These are phyloP conservation scores for Buxus sempervirens DNA, from an alignment of 164 flowering plant genomes.

Conservation along the genomic window DNA sequence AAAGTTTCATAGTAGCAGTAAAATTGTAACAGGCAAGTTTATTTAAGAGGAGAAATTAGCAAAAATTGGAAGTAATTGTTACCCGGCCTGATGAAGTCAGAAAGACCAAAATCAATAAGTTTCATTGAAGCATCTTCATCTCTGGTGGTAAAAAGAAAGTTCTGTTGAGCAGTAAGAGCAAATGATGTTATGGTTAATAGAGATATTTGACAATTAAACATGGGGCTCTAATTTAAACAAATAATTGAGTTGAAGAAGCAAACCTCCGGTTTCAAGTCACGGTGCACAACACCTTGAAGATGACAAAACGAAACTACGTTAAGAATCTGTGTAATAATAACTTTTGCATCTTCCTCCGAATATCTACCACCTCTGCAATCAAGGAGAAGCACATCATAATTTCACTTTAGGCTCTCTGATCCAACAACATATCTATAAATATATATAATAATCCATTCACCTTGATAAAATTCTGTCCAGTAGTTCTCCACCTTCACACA, in stretches of 20 bases:
- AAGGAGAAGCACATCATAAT: slow-evolving; percentile 1
- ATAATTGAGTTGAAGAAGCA: background rate
- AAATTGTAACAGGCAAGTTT: background rate
- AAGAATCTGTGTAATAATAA: slow-evolving; percentile 61
- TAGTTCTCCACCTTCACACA: slow-evolving; percentile 97
- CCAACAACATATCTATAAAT: background rate
- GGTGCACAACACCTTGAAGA: slow-evolving; percentile 94
- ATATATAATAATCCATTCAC: slow-evolving; percentile 34
- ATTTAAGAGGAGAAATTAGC: no score
- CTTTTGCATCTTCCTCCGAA: slow-evolving; percentile 76
- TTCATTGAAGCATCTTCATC: slow-evolving; percentile 88
- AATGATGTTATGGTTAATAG: slow-evolving; percentile 13
- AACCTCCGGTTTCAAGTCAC: slow-evolving; percentile 92
- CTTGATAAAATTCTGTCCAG: slow-evolving; percentile 88
- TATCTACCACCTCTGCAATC: slow-evolving; percentile 72
- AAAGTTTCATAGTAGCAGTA: background rate
- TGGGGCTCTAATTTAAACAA: background rate
- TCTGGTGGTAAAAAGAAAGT: slow-evolving; percentile 83
- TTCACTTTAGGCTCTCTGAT: background rate
- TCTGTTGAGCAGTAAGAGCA: slow-evolving; percentile 45
- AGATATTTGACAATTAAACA: background rate
- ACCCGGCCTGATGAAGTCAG: slow-evolving; percentile 93
- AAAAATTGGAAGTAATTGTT: slow-evolving; percentile 6
- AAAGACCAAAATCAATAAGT: slow-evolving; percentile 98
- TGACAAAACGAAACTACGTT: slow-evolving; percentile 86